Evolutionary conservation across 106 monocot genomes (phyloP), one percentile per base, ranked within the genome.

Genomic region (Acorus gramineus): DNA sequence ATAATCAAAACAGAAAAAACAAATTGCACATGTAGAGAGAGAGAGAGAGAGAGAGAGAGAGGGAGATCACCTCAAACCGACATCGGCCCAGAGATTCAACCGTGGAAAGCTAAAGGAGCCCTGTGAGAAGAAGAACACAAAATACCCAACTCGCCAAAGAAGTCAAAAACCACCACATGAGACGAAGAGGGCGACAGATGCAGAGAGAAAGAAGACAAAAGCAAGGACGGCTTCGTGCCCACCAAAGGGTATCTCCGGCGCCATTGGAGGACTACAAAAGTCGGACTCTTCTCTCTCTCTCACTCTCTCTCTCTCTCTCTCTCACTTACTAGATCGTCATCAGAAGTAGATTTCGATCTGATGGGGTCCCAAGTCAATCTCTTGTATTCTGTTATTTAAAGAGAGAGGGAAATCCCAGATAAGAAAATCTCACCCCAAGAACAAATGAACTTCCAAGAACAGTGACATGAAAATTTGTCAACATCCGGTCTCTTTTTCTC

Each of bases 391-490:
- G 69, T 44, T 43, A 61, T 61, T 46, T 48, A 64, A 45, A 63
- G 43, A 55, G 66, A 64, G 47, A 52, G 66, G 55, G 60, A 56
- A 44, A 60, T 73, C 76, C 70, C 64, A 76, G 80, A 76, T 80
- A 72, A 77, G 74, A 77, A 74, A 82, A 78, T 78, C 74, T 79
- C 72, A 52, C 69, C 57, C 61, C 62, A 67, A 68, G 82, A 79
- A 72, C 69, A 86, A 86, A 72, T 73, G 79, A 65, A 83, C 81
- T 81, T 83, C 64, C 28, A 88, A 64, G 76, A 81, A 80, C 84
- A 84, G 84, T 67, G 84, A 84, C 88, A 74, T 72, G 63, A 79
- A 28, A 71, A 76, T 75, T 84, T 89, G 84, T 84, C 84, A 78
- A 74, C 79, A 79, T 76, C 75, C 63, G 80, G 80, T 81, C 78